Base-by-base conservation (phyloP, 495 filamentous ascomycete genomes). In the Trypethelium eluteriae region DNA sequence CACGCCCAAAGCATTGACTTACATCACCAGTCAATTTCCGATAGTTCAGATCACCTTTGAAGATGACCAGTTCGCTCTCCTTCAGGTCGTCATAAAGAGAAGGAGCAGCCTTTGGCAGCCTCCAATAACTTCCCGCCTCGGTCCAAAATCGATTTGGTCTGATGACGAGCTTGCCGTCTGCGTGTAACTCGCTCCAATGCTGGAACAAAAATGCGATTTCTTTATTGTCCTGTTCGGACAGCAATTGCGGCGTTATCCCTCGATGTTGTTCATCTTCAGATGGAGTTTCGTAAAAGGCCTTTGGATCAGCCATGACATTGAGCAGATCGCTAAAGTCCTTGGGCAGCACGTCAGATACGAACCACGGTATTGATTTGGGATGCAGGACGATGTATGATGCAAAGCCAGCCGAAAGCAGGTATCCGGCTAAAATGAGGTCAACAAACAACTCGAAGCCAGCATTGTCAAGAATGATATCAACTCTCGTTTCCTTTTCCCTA, bases 11-110 rank as follows among this genome's bases (percentile, higher is more conserved):
- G 41, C 46, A 18, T n/a, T 38, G 64, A 79, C 87, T 83, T 79
- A 92, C 92, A 78, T 98, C 95, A 36, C 83, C 90, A 35, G 87
- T 89, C 65, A 98, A 73, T 73, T 98, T 98, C 41, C 94, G 80
- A 72, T 98, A 98, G 72, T 98, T 98, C 70, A 98, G 74, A 78
- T 98, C 94, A 7, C 94, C 94, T 80, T 98, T 98, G 80, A 96
- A 96, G 34, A 98, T 84, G 0, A 96, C 91, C n/a, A 98, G 79
- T 74, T 96, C 92, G 67, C 86, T 88, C 68, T 85, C 78, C 78
- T 91, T 85, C n/a, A 98, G 76, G 71, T 96, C 93, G 5, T 89
- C 83, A 63, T 85, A 84, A 39, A 98, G 76, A 16, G 81, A 79
- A n/a, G 84, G 81, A 0, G 84, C 90, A 39, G 80, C 79, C 5